These are phyloP conservation scores for Cladosporium sp. DNA, from an alignment of 2,329 filamentous ascomycete genomes.

Conservation along the genomic window DNA sequence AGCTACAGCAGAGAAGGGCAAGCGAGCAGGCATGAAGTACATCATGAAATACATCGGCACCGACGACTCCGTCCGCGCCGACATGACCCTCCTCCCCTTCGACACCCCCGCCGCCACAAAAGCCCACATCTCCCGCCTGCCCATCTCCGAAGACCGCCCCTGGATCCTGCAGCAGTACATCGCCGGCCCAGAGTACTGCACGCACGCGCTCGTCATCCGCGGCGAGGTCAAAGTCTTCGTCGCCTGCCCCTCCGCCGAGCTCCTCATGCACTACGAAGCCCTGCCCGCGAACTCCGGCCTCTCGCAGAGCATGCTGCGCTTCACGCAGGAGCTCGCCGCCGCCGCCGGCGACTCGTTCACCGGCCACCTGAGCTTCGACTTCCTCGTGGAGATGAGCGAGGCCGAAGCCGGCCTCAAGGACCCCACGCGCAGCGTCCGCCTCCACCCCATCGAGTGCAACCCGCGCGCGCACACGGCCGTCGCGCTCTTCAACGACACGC, in stretches of 20 bases:
- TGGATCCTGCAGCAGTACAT: slow-evolving; percentile 68
- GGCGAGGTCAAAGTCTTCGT: slow-evolving; percentile 61
- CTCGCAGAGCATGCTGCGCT: slow-evolving; percentile 54
- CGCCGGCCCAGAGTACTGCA: slow-evolving; percentile 61
- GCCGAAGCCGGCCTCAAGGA: slow-evolving; percentile 22
- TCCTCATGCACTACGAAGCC: slow-evolving; percentile 61
- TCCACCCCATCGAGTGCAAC: slow-evolving; percentile 68
- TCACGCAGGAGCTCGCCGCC: slow-evolving; percentile 54
- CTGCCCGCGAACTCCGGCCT: slow-evolving; percentile 51
- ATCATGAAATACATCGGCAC: slow-evolving; percentile 62
- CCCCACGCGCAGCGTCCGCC: slow-evolving; percentile 25
- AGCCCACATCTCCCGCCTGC: slow-evolving; percentile 48
- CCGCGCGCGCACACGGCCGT: slow-evolving; percentile 64
- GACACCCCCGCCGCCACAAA: slow-evolving; percentile 48
- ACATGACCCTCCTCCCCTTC: slow-evolving; percentile 61
- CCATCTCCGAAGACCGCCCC: slow-evolving; percentile 48
- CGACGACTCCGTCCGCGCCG: slow-evolving; percentile 52
- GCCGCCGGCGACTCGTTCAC: slow-evolving; percentile 50
- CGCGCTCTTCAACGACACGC: slow-evolving; percentile 48
- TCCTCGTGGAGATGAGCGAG: slow-evolving; percentile 53
- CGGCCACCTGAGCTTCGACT: slow-evolving; percentile 67
- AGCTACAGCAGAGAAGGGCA: slow-evolving; percentile 16
- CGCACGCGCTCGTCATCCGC: slow-evolving; percentile 61
- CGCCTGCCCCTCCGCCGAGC: slow-evolving; percentile 56
- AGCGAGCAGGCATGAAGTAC: slow-evolving; percentile 41